These are phyloP conservation scores for Botrytis aclada DNA, from an alignment of 2,329 filamentous ascomycete species.

Conservation along the genomic window DNA sequence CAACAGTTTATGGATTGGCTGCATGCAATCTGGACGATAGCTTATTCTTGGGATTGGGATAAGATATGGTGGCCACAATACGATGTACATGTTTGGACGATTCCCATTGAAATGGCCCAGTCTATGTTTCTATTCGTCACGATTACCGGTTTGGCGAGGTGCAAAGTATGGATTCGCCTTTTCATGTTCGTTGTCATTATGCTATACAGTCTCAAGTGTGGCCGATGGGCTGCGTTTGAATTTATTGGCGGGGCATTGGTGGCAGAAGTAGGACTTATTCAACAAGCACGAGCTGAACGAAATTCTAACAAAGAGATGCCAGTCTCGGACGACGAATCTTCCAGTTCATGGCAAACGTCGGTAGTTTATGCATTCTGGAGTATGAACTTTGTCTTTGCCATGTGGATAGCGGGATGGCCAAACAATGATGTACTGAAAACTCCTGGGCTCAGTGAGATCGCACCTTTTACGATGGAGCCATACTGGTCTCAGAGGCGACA, in stretches of 20 bases:
- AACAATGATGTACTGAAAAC: slow-evolving; percentile 30
- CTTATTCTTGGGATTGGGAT: slow-evolving; percentile 20
- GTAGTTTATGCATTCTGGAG: slow-evolving; percentile 30
- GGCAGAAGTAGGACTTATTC: slow-evolving; percentile 44
- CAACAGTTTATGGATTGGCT: slow-evolving; percentile 15
- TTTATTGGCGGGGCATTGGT: slow-evolving; percentile 48
- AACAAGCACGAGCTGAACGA: slow-evolving; percentile 26
- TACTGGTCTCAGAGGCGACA: slow-evolving; percentile 28
- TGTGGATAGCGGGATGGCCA: slow-evolving; percentile 36
- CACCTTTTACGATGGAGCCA: slow-evolving; percentile 30
- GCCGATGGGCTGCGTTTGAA: slow-evolving; percentile 38
- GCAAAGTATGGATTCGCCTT: slow-evolving; percentile 29
- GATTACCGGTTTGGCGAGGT: slow-evolving; percentile 32
- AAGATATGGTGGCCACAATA: slow-evolving; percentile 16
- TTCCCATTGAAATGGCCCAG: slow-evolving; percentile 36
- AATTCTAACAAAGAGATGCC: slow-evolving; percentile 20
- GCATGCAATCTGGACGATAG: slow-evolving; percentile 16
- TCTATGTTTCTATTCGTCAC: slow-evolving; percentile 34
- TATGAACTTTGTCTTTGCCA: slow-evolving; percentile 29
- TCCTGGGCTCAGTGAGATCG: slow-evolving; percentile 28
- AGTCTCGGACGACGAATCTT: neutral
- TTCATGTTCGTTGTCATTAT: slow-evolving; percentile 28
- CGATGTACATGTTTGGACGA: slow-evolving; percentile 32
- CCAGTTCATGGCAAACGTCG: slow-evolving; percentile 7
- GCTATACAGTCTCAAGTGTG: slow-evolving; percentile 32